Evolutionary conservation across 768 basidiomycete genomes (phyloP).

Genomic region (Baorangia bicolor): DNA sequence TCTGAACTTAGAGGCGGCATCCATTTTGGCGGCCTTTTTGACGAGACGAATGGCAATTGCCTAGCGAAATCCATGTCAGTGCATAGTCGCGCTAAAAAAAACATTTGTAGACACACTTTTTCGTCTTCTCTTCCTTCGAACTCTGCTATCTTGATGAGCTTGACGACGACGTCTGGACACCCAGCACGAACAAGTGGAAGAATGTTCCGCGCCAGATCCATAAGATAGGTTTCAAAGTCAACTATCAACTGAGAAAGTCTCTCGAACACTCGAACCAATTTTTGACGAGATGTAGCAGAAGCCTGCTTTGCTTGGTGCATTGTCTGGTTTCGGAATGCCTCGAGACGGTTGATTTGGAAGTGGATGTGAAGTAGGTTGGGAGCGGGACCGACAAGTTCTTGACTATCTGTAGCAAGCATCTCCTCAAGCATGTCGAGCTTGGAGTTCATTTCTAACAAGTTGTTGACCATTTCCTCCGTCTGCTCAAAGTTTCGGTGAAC

Average conservation of each 20-base stretch:
- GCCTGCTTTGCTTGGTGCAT: constrained; percentile 92
- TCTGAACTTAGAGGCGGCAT: constrained; percentile 90
- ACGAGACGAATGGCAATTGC: constrained; percentile 92
- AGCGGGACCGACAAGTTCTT: constrained; percentile 81
- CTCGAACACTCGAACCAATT: constrained; percentile 79
- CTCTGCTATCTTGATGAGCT: constrained; percentile 90
- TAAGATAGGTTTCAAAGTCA: constrained; percentile 83
- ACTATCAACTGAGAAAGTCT: constrained; percentile 76
- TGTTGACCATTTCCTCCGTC: constrained; percentile 94
- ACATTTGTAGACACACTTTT: constrained; percentile 55
- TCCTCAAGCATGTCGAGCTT: constrained; percentile 77
- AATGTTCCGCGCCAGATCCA: constrained; percentile 74
- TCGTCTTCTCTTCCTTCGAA: constrained; percentile 92
- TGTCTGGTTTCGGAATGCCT: constrained; percentile 91
- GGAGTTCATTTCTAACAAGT: constrained; percentile 87
- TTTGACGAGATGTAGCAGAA: constrained; percentile 61
- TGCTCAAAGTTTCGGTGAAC: constrained; percentile 94
- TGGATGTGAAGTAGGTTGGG: constrained; percentile 89
- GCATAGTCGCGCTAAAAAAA: background rate
- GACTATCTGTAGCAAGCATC: constrained; percentile 72
- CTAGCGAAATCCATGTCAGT: constrained; percentile 38
- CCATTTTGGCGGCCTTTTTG: constrained; percentile 89
- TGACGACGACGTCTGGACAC: constrained; percentile 83
- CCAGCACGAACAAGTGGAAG: constrained; percentile 78
- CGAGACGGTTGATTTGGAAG: constrained; percentile 88